A percentile compares a stretch with the other conserved stretches of the same genome.
phyloP scores from a whole-genome alignment of 495 filamentous ascomycete genomes.

The Penicillium pulvis region DNA sequence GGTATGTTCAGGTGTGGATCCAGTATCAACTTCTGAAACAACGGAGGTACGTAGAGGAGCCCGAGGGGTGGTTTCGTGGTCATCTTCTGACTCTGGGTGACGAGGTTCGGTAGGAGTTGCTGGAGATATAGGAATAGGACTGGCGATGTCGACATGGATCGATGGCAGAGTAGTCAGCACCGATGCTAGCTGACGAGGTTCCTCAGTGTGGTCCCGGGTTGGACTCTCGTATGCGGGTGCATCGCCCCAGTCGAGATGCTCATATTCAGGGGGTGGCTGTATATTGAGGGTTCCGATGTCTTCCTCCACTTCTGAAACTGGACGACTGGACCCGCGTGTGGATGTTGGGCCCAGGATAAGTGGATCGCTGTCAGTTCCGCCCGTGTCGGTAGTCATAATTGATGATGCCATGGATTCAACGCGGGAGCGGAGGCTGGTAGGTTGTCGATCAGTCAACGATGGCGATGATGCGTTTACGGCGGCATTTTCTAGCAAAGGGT shows the following conservation, averaged over 20 bases:
- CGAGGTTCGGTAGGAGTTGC: conserved; percentile 28
- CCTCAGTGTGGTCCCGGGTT: not conserved
- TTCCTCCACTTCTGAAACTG: conserved; percentile 31
- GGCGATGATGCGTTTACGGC: conserved; percentile 45
- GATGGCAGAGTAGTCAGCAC: conserved; percentile 30
- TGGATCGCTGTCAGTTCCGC: conserved; percentile 33
- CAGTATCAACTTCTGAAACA: conserved; percentile 12
- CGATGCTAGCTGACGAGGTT: conserved; percentile 19
- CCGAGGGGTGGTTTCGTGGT: conserved; percentile 12
- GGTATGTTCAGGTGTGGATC: conserved; percentile 5
- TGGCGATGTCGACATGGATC: conserved; percentile 45
- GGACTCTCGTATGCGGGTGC: conserved; percentile 48
- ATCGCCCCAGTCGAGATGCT: conserved; percentile 52
- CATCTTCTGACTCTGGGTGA: conserved; percentile 9
- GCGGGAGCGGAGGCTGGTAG: conserved; percentile 31
- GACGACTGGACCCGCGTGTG: conserved; percentile 25
- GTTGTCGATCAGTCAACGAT: conserved; percentile 20
- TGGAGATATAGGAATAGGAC: conserved; percentile 35
- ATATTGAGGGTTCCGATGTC: conserved; percentile 40
- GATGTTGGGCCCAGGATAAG: conserved; percentile 27
- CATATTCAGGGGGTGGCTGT: conserved; percentile 47
- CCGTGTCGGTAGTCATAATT: conserved; percentile 27
- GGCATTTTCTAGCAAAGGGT: conserved; percentile 72
- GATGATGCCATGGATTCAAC: conserved; percentile 40
- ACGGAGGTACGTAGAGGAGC: not conserved